phyloP scores from a whole-genome alignment of 106 monocot species.

The Gastrodia elata region DNA sequence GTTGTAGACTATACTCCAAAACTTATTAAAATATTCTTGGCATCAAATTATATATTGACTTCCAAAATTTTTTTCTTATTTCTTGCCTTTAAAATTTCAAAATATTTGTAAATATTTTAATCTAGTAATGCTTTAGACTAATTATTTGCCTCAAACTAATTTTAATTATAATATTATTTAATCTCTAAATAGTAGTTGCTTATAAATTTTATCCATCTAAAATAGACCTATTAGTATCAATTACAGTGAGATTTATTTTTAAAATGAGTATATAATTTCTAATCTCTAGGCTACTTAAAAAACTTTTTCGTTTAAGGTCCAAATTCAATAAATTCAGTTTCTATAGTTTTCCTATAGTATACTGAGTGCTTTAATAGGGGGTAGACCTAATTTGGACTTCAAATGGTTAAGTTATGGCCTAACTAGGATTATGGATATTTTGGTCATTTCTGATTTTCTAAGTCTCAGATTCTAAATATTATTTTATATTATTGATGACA shows the following conservation, averaged over 20 bases:
- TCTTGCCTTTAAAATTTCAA: neutral
- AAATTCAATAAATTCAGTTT: too few relatives aligned
- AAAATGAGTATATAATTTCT: neutral
- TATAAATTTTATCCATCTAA: neutral
- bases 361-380: too few relatives aligned
- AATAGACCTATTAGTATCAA: neutral
- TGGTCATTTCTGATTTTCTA: too few relatives aligned
- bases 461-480: too few relatives aligned
- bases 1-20: too few relatives aligned
- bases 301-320: too few relatives aligned
- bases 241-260: neutral
- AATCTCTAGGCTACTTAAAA: too few relatives aligned
- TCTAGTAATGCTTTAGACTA: neutral
- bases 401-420: too few relatives aligned
- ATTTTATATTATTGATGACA: too few relatives aligned
- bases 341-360: too few relatives aligned
- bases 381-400: too few relatives aligned
- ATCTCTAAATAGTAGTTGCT: neutral
- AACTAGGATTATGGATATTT: too few relatives aligned
- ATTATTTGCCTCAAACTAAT: neutral
- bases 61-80: neutral
- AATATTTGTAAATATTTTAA: neutral
- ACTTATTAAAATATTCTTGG: slow-evolving; percentile 1
- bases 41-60: neutral
- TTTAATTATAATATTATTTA: neutral